Conservation (phyloP, 2,329 filamentous ascomycete species). For the Penicillium sp. region DNA sequence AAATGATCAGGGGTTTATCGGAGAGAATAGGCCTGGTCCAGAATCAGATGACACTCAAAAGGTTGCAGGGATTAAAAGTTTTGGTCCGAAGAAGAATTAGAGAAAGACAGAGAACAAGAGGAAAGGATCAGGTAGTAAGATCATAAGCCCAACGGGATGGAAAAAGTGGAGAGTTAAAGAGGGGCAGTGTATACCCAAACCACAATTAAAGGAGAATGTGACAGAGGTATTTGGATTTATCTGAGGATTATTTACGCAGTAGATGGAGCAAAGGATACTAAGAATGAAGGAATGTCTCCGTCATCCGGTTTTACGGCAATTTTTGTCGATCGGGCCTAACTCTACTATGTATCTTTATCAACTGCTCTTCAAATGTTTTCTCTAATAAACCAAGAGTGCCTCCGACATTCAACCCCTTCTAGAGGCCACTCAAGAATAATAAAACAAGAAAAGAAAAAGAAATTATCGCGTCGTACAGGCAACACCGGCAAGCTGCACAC, state of each 20-base stretch:
- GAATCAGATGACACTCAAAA: conserved; percentile 14
- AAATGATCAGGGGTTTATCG: conserved; percentile 7
- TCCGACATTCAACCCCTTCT: not conserved
- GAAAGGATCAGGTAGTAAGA: conserved; percentile 5
- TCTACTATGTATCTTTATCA: not conserved
- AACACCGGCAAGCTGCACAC: conserved; percentile 1
- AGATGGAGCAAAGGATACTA: not conserved
- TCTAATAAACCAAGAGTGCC: not conserved
- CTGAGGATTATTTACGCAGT: not conserved
- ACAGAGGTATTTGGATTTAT: not conserved
- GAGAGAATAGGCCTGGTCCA: conserved; percentile 3
- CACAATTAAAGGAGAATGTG: not conserved
- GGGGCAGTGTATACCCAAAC: conserved; percentile 4
- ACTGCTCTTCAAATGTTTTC: not conserved
- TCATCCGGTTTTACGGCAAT: conserved; percentile 1
- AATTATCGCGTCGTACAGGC: not conserved
- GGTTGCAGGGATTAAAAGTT: not conserved
- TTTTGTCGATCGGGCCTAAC: not conserved
- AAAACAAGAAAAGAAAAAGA: not conserved
- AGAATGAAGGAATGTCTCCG: conserved; percentile 11
- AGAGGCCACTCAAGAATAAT: not conserved
- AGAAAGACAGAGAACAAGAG: not conserved
- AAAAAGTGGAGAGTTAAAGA: conserved; percentile 5
- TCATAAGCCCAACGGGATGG: not conserved
- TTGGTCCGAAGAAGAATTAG: not conserved